A percentile compares a stretch with the other conserved stretches of the same genome.
Evolutionary conservation across 352 stramenopile species (phyloP).

Genomic region (Pythium periplocum): DNA sequence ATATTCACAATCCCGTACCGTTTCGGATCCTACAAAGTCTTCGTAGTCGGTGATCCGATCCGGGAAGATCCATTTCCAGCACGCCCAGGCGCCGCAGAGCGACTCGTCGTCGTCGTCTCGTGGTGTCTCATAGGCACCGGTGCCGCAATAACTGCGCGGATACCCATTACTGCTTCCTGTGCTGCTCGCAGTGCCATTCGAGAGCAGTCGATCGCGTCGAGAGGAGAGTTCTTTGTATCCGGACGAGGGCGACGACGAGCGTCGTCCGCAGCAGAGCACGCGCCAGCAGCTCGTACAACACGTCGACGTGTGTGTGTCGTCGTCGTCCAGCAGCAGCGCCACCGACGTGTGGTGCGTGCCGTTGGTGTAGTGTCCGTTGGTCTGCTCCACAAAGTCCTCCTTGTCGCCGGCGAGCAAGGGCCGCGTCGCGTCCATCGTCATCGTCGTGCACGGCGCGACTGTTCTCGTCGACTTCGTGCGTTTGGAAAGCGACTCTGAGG

Average conservation of each 20-base stretch:
- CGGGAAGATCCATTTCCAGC: conserved; percentile 62
- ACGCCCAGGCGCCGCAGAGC: conserved; percentile 38
- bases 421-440: conserved; percentile 39
- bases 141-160: too few species aligned
- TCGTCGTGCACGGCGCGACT: neutral
- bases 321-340: conserved; percentile 4
- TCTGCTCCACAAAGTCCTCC: too few species aligned
- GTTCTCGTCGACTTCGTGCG: conserved; percentile 1
- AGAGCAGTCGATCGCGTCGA: conserved; percentile 6
- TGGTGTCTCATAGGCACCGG: neutral
- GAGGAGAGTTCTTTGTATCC: conserved; percentile 11
- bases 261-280: conserved; percentile 8
- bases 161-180: neutral
- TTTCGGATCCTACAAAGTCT: conserved; percentile 52
- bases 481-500: neutral
- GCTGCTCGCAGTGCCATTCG: conserved; percentile 10
- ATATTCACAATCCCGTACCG: conserved; percentile 18
- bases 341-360: too few species aligned
- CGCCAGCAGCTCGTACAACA: conserved; percentile 7
- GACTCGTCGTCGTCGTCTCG: conserved; percentile 1
- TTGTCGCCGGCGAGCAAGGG: conserved; percentile 37
- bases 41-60: conserved; percentile 54
- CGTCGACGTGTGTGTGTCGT: neutral
- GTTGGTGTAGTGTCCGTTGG: too few species aligned
- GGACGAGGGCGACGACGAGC: conserved; percentile 7